Percentiles rank a stretch among this genome's conserved stretches.
These are phyloP conservation scores for Leonotis leonurus DNA, from an alignment of 257 asterid species.

Conservation along the genomic window DNA sequence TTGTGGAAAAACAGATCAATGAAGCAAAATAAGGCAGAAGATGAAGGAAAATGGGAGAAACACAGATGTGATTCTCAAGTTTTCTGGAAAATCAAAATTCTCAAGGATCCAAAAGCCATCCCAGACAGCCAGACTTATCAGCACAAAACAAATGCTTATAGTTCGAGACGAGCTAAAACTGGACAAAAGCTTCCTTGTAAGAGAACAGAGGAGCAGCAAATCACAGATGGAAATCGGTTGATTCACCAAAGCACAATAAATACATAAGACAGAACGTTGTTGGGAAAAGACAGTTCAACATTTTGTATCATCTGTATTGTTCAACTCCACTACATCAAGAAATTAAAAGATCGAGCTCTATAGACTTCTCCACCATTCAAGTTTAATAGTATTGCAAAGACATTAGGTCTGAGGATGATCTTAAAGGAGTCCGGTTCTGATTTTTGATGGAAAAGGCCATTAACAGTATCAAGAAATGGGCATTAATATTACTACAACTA, in stretches of 20 bases:
- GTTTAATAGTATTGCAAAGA: background rate
- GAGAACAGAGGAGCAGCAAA: background rate
- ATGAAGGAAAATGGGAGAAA: background rate
- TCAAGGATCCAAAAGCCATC: constrained; percentile 1
- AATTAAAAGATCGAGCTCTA: background rate
- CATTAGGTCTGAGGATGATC: too few species aligned
- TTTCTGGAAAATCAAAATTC: background rate
- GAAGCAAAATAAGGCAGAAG: background rate
- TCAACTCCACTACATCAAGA: background rate
- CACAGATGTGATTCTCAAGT: background rate
- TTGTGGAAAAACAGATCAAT: background rate
- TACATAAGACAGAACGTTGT: background rate
- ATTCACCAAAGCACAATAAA: too few species aligned
- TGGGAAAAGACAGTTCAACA: background rate
- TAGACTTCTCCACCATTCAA: background rate
- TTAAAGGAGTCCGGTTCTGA: background rate
- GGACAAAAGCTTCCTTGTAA: background rate
- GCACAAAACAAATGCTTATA: background rate
- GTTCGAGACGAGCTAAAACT: background rate
- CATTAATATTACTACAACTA: background rate
- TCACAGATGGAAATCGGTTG: background rate
- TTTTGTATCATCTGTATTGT: background rate
- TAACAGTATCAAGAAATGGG: background rate
- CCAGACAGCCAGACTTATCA: background rate
- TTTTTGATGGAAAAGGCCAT: background rate